Evolutionary conservation across 441 rosid species (phyloP), one percentile per base, ranked within the genome.

Genomic region (Jatropha multifida): DNA sequence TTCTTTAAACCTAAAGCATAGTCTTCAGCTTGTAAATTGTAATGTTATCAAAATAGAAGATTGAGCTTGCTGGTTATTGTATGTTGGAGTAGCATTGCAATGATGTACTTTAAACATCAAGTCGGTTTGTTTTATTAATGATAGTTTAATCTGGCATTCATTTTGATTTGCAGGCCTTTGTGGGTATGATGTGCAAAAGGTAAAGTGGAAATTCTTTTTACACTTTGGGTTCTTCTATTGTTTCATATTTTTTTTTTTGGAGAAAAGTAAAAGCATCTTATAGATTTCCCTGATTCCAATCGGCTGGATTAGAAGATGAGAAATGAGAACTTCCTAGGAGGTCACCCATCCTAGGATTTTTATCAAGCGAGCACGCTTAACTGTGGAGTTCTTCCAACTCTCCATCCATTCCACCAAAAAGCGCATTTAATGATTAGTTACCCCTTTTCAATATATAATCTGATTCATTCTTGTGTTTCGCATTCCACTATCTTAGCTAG

Each of bases 121-220:
- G 59, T 67, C 59, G 38, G 8, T 68, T 23, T 58, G 41, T 37
- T 15, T 32, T 27, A 68, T 72, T 72, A 27, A 40, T 49, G 46
- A 72, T 72, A 37, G 9, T 60, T 72, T 72, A 61, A 48, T 61
- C 41, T 12, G 27, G 5, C 37, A 44, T 32, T 44, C 46, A 1
- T 44, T 75, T 44, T 48, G 32, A 27, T 48, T 37, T 59, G 61
- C 73, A 75, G 73, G 73, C 20, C 49, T 17, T 44, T 68, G 78
- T 46, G 78, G 78, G 10, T 68, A 59, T 26, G 73, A 75, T 55
- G n/a, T 68, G 11, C 78, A 59, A 68, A 68, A 68, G 78, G 78
- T 75, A 40, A 59, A 41, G 56, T 65, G 10, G 41, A 41, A 49
- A 18, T 63, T 62, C 49, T 63, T n/a, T 62, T 73, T 38, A 15